phyloP scores from a whole-genome alignment of 768 basidiomycete species.

The Leccinum boreale region DNA sequence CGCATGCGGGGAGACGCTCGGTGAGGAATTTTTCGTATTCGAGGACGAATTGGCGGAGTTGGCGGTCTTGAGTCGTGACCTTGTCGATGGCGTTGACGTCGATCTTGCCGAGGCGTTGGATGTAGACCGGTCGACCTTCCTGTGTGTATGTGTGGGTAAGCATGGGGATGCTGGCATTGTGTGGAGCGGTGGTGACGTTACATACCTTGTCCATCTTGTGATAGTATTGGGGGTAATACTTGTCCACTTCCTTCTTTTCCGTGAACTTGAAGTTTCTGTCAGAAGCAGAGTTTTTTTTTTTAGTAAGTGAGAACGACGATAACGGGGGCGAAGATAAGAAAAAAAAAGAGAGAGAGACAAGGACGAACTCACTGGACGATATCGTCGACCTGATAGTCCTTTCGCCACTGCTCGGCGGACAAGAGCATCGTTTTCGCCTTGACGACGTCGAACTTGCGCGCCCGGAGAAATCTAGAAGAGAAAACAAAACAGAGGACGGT shows the following conservation, averaged over 20 bases:
- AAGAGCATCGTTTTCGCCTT: constrained; percentile 85
- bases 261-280: constrained; percentile 80
- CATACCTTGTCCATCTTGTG: constrained; percentile 87
- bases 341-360: no score
- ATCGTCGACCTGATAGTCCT: constrained; percentile 78
- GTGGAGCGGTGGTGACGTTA: constrained; percentile 23
- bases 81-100: constrained; percentile 82
- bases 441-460: constrained; percentile 84
- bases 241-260: constrained; percentile 79
- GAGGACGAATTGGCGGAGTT: constrained; percentile 80
- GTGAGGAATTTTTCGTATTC: constrained; percentile 91
- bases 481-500: not conserved
- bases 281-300: not conserved
- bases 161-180: not conserved
- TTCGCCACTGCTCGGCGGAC: constrained; percentile 84
- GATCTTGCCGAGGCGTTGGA: constrained; percentile 88
- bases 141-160: constrained; percentile 26
- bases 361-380: constrained; percentile 51
- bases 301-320: not conserved
- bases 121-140: constrained; percentile 95
- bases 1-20: constrained; percentile 79
- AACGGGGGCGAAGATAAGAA: not conserved
- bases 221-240: constrained; percentile 94
- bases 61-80: constrained; percentile 82
- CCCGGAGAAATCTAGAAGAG: constrained; percentile 74